Base-by-base conservation (phyloP, 129 eudicot species). In the Logfia minima region DNA sequence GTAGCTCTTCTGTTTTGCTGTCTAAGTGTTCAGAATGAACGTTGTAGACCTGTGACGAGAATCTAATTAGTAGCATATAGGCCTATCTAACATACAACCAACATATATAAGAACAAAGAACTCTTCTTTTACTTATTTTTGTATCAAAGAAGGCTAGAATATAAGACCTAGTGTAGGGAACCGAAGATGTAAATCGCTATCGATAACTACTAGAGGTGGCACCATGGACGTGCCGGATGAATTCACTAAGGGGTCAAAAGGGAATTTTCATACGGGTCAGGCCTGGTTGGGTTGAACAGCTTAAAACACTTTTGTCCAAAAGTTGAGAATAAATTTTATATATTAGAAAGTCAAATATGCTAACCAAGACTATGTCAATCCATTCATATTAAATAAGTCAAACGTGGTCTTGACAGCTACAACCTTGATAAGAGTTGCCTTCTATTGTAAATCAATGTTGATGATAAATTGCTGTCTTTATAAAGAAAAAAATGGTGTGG, bases 1-100 rank as follows among this genome's bases (percentile, higher is more conserved):
- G 58, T 22, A 64, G 85, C 53, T 85, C 84, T 71, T 79, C 84
- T 21, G 69, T 68, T 73, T 71, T 78, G 76, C 51, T 75, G 70
- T 70, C 84, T 26, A 67, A 61, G 65, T 70, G 69, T 43, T 63
- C 68, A 14, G 61, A 55, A 45, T 18, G 66, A 67, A 9, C 41
- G 0, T 74, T 80, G 0, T 74, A 74, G 35, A 67, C 84, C 84
- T 81, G 84, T 73, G 16, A 73, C 55, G 64, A 43, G 29, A 69
- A 67, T 24, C 55, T 19, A 74, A 80, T 80, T 41, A 80, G 83
- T 70, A 60, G 63, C 28, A 24, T 74, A 66, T 26, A 28, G 37
- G 37, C 37, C 37, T 34, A 34, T 34, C 8, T 34, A 34, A 34
- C 37, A 34, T 34, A 34, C 4, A 8, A 70, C 32, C 37, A 29